Conservation (phyloP, 208 protist genomes). For the Crithidia brevicula region DNA sequence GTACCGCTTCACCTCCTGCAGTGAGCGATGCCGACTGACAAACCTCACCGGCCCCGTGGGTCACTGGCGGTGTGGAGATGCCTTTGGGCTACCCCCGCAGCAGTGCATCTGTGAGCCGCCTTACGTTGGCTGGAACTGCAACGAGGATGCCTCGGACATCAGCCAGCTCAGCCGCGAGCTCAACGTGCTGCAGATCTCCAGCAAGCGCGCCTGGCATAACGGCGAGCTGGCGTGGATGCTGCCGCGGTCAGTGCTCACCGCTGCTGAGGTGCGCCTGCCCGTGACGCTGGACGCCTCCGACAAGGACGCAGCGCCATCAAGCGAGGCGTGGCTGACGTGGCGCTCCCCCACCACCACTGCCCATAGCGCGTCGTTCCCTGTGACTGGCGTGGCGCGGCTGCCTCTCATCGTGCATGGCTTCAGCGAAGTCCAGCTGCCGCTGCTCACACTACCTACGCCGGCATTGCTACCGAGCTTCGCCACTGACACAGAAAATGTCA, state of each 20-base stretch:
- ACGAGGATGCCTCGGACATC: conserved; percentile 7
- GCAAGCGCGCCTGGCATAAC: background rate
- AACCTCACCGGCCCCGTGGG: conserved; percentile 24
- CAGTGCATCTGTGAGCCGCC: conserved; percentile 48
- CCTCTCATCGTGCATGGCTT: conserved; percentile 40
- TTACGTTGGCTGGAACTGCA: conserved; percentile 48
- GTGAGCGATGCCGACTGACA: conserved; percentile 1
- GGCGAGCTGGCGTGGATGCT: conserved; percentile 29
- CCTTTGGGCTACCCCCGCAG: conserved; percentile 33
- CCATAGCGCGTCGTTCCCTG: background rate
- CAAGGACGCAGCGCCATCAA: background rate
- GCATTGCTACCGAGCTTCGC: background rate
- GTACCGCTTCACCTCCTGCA: conserved; percentile 56
- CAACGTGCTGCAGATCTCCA: conserved; percentile 1
- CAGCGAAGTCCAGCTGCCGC: conserved; percentile 22
- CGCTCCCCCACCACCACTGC: background rate
- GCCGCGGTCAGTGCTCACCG: conserved; percentile 15
- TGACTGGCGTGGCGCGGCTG: conserved; percentile 15
- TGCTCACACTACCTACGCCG: conserved; percentile 14
- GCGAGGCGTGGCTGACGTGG: conserved; percentile 11
- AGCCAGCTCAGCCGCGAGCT: conserved; percentile 5
- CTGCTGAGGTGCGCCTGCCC: conserved; percentile 13
- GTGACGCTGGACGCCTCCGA: conserved; percentile 2
- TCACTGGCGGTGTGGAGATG: conserved; percentile 32
- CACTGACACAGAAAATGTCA: no score